A percentile compares a stretch with the other conserved stretches of the same genome.
Evolutionary conservation across 352 stramenopile species (phyloP).

Genomic region (Phytophthora hibernalis): DNA sequence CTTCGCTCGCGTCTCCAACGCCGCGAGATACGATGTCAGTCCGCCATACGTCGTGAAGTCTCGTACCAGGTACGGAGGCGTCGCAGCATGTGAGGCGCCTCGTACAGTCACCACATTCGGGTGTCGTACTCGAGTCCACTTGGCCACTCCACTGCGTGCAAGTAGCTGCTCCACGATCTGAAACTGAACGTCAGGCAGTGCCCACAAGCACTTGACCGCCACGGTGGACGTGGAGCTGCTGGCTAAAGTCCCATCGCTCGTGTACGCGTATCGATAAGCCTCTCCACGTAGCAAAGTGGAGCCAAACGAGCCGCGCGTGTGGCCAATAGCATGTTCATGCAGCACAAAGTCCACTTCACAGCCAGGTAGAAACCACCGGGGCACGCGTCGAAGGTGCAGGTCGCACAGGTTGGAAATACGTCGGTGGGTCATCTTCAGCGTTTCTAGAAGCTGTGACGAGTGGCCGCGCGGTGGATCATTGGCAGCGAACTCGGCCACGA

Average conservation of each 20-base stretch:
- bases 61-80: slow-evolving; percentile 59
- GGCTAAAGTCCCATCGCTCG: slow-evolving; percentile 35
- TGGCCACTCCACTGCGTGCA: slow-evolving; percentile 48
- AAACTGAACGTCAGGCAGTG: slow-evolving; percentile 46
- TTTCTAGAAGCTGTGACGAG: slow-evolving; percentile 62
- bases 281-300: slow-evolving; percentile 65
- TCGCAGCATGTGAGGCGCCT: slow-evolving; percentile 59
- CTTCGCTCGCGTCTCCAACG: slow-evolving; percentile 49
- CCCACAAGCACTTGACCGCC: slow-evolving; percentile 68
- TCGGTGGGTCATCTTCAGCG: slow-evolving; percentile 69
- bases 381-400: slow-evolving; percentile 59
- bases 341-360: slow-evolving; percentile 60
- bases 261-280: slow-evolving; percentile 54
- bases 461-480: slow-evolving; percentile 45
- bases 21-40: slow-evolving; percentile 56
- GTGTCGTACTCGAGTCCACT: slow-evolving; percentile 60
- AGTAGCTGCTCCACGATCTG: slow-evolving; percentile 67
- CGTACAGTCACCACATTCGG: slow-evolving; percentile 68
- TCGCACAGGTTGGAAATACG: slow-evolving; percentile 57
- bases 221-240: slow-evolving; percentile 46
- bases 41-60: slow-evolving; percentile 70
- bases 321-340: slow-evolving; percentile 41
- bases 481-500: slow-evolving; percentile 57
- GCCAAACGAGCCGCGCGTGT: slow-evolving; percentile 46
- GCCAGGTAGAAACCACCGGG: slow-evolving; percentile 64